These are phyloP conservation scores for Arctostaphylos glauca DNA, from an alignment of 148 eudicot species.

Conservation along the genomic window DNA sequence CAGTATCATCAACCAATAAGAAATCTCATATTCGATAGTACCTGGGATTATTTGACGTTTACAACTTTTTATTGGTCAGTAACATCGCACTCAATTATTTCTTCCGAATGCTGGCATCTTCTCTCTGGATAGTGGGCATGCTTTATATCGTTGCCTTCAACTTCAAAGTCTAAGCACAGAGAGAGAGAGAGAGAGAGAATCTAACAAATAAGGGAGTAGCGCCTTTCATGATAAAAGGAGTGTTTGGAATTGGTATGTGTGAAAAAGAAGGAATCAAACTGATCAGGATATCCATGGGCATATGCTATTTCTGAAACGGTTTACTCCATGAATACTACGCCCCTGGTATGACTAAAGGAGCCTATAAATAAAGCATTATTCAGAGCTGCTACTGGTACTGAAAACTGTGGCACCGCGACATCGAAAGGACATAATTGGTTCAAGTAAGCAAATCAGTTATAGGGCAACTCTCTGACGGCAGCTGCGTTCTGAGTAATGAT, in stretches of 20 bases:
- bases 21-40: neutral
- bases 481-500: neutral
- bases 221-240: neutral
- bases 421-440: neutral
- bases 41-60: neutral
- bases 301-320: slow-evolving; percentile 4
- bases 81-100: neutral
- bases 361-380: slow-evolving; percentile 7
- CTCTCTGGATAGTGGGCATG: neutral
- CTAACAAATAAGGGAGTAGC: neutral
- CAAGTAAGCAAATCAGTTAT: slow-evolving; percentile 28
- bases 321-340: neutral
- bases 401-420: neutral
- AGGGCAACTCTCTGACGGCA: slow-evolving; percentile 51
- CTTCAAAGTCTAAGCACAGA: neutral
- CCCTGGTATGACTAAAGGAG: neutral
- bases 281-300: slow-evolving; percentile 19
- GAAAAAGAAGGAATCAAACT: slow-evolving; percentile 6
- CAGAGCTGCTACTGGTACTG: neutral
- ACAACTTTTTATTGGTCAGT: neutral
- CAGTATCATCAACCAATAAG: neutral
- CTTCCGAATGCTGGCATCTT: neutral
- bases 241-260: neutral
- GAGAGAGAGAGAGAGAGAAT: neutral
- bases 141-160: neutral